Percentiles rank a stretch among this genome's conserved stretches.
phyloP scores from a whole-genome alignment of 1,284 basidiomycete genomes.

The Leccinum fallax region DNA sequence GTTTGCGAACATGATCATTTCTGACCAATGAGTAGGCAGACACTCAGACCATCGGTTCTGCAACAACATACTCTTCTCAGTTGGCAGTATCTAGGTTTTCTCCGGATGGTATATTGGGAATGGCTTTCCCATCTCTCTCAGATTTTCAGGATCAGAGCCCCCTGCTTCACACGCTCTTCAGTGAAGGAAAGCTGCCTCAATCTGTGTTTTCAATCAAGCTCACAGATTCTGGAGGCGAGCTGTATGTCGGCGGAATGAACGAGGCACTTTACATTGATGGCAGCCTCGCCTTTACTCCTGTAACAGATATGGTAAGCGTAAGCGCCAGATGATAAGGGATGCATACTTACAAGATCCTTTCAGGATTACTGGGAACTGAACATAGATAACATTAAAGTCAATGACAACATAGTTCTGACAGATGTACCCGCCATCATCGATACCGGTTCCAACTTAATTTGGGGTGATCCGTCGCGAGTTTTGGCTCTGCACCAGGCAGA shows the following conservation, averaged over 20 bases:
- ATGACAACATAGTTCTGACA: neutral
- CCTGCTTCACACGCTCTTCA: too few species aligned
- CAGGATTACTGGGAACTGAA: neutral
- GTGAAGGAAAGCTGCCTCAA: too few species aligned
- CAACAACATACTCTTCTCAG: neutral
- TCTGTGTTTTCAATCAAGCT: too few species aligned
- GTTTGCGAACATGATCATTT: neutral
- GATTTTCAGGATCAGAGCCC: too few species aligned
- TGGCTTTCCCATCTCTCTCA: too few species aligned
- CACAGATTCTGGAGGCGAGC: too few species aligned
- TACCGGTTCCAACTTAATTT: neutral
- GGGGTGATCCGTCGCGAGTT: neutral
- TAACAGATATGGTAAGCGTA: neutral
- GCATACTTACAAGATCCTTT: neutral
- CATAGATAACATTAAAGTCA: neutral
- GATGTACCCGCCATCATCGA: neutral
- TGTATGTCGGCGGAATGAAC: neutral
- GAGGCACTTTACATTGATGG: neutral
- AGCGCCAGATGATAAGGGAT: neutral
- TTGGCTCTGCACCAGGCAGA: neutral
- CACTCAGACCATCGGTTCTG: neutral
- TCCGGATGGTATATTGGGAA: too few species aligned
- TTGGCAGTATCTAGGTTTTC: neutral
- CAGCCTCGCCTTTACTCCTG: neutral
- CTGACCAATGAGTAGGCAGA: neutral